Base-by-base conservation (phyloP, 1,139 yeast genomes). In the Scheffersomyces quercinus region DNA sequence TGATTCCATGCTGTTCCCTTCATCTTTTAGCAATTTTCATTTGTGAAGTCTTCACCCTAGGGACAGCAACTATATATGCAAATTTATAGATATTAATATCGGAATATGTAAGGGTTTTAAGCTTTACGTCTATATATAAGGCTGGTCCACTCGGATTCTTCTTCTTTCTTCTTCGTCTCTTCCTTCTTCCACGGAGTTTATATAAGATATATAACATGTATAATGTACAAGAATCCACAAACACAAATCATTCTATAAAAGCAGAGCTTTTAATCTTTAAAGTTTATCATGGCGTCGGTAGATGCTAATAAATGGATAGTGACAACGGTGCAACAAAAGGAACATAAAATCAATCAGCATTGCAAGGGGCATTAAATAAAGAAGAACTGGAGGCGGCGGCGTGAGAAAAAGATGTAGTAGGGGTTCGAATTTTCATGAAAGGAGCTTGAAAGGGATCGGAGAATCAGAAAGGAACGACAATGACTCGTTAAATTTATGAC, bases 21-120 rank as follows among this genome's bases (percentile, higher is more conserved):
- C 26, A 20, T 20, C 26, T 20, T 20, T 20, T 20, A 20, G 26
- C 26, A 20, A 5, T 20, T 20, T 20, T 20, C 26, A 20, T 20
- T 20, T 20, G 26, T 20, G 26, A 20, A 20, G 26, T 20, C 26
- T 20, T 20, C 26, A 20, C 26, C 26, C 26, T 20, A 20, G 26
- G 26, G 20, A 31, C 35, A 31, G 35, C 35, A 31, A 31, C 35
- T 31, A 31, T 31, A 31, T 31, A 31, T 31, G 35, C 35, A 20
- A 31, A 24, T 31, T 15, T 31, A 31, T 31, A 31, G 24, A 31
- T 14, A 31, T 31, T 31, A 20, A 31, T 13, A 31, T 14, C 20
- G 15, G 20, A 14, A 31, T 31, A 31, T 31, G 24, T 16, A 20
- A 31, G 35, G 20, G 15, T 31, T 31, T n/a, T 20, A 20, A 20